These are phyloP conservation scores for Giardia duodenalis DNA, from an alignment of 208 protist species.

Conservation along the genomic window DNA sequence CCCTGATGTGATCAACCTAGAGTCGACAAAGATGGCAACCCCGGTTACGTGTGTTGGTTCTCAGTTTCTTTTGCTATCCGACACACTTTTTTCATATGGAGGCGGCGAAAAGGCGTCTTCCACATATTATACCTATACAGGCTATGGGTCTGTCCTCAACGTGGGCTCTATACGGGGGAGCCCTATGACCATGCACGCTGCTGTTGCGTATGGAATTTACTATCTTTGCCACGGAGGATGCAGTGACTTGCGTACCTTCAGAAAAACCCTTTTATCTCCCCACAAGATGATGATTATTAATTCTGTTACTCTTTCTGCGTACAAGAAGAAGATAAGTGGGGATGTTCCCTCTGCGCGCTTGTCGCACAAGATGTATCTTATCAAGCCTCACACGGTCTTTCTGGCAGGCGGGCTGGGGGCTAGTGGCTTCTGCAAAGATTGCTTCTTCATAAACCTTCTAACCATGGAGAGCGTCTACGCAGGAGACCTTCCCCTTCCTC, in stretches of 20 bases:
- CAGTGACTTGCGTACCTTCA: neutral
- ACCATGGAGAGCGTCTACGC: neutral
- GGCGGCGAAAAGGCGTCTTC: neutral
- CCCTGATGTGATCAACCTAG: neutral
- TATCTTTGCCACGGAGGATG: neutral
- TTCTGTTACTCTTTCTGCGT: neutral
- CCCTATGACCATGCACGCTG: neutral
- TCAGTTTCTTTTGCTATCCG: neutral
- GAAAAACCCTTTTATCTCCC: neutral
- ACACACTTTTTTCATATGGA: neutral
- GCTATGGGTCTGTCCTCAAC: neutral
- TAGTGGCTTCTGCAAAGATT: neutral
- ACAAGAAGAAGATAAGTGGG: neutral
- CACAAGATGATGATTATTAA: neutral
- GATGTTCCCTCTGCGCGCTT: neutral
- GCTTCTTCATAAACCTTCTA: neutral
- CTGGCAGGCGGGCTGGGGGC: neutral
- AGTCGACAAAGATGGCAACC: neutral
- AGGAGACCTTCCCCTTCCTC: neutral
- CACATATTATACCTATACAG: neutral
- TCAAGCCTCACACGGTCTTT: neutral
- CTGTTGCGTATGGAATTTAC: neutral
- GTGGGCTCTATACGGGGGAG: neutral
- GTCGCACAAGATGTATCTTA: neutral
- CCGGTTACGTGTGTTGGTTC: neutral